Percentiles rank a stretch among this genome's conserved stretches.
Conservation (phyloP, 345 rosid species). For the Rhodamnia rubescens region DNA sequence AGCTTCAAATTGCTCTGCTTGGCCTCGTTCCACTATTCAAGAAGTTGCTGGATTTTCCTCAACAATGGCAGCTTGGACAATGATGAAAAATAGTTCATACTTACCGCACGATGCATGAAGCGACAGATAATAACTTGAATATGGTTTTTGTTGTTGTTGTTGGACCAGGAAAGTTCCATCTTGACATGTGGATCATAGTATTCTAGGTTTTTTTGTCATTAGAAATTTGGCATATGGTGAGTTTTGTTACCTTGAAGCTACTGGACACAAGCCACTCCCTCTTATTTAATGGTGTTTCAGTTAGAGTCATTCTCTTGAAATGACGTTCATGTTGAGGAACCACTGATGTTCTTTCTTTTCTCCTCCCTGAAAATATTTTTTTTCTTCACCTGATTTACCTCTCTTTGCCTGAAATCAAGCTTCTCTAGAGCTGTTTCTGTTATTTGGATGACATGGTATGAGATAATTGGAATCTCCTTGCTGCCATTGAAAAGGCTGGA, state of each 20-base stretch:
- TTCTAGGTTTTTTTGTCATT: constrained; percentile 2
- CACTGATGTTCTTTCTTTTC: background rate
- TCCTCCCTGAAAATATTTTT: background rate
- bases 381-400: background rate
- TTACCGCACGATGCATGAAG: constrained; percentile 12
- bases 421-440: background rate
- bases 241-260: constrained; percentile 9
- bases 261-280: background rate
- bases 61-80: constrained; percentile 56
- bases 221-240: constrained; percentile 3
- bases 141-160: background rate
- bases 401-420: background rate
- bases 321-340: background rate
- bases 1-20: constrained; percentile 70
- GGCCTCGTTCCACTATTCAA: constrained; percentile 65
- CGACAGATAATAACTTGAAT: background rate
- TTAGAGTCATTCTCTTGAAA: background rate
- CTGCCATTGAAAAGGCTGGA: background rate
- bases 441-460: background rate
- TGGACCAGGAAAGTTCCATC: background rate
- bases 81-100: constrained; percentile 32
- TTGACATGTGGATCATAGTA: constrained; percentile 1
- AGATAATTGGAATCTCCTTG: background rate
- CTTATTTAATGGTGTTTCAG: background rate
- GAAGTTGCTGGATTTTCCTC: constrained; percentile 49